Percentiles rank a stretch among this genome's conserved stretches.
phyloP scores from a whole-genome alignment of 2,329 filamentous ascomycete species.

The Hirsutella minnesotensis region DNA sequence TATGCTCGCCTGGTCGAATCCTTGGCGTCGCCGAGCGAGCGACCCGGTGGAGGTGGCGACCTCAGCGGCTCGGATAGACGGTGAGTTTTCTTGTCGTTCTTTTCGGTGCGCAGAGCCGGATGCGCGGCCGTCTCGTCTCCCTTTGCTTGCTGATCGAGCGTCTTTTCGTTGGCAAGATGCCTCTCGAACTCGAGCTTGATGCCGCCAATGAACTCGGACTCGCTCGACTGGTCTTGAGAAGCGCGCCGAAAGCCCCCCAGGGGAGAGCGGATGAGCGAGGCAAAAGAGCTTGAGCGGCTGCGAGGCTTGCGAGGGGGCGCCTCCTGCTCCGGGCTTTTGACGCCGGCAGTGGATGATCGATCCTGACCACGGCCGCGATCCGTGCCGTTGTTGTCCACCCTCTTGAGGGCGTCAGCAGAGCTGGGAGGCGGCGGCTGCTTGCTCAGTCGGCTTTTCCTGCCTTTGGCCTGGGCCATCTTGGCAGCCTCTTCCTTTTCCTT shows the following conservation, averaged over 20 bases:
- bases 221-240: conserved; percentile 18
- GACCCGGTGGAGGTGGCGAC: conserved; percentile 1
- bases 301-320: conserved; percentile 11
- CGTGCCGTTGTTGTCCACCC: not conserved
- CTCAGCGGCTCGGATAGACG: not conserved
- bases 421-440: conserved; percentile 3
- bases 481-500: conserved; percentile 13
- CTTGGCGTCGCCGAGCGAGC: conserved; percentile 6
- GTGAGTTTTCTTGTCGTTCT: conserved; percentile 9
- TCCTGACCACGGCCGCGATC: conserved; percentile 2
- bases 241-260: conserved; percentile 20
- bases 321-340: conserved; percentile 8
- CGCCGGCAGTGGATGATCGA: conserved; percentile 10
- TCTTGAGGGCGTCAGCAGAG: conserved; percentile 4
- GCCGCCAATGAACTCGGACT: conserved; percentile 27
- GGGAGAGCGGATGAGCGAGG: conserved; percentile 21
- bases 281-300: conserved; percentile 24
- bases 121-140: conserved; percentile 17
- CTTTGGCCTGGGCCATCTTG: conserved; percentile 12
- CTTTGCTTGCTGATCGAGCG: conserved; percentile 13
- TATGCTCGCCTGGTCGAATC: conserved; percentile 18
- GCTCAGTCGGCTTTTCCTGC: conserved; percentile 7
- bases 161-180: conserved; percentile 18
- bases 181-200: conserved; percentile 28
- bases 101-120: conserved; percentile 20